A percentile compares a stretch with the other conserved stretches of the same genome.
Conservation (phyloP, 495 filamentous ascomycete species). For the Xylaria palmicola region DNA sequence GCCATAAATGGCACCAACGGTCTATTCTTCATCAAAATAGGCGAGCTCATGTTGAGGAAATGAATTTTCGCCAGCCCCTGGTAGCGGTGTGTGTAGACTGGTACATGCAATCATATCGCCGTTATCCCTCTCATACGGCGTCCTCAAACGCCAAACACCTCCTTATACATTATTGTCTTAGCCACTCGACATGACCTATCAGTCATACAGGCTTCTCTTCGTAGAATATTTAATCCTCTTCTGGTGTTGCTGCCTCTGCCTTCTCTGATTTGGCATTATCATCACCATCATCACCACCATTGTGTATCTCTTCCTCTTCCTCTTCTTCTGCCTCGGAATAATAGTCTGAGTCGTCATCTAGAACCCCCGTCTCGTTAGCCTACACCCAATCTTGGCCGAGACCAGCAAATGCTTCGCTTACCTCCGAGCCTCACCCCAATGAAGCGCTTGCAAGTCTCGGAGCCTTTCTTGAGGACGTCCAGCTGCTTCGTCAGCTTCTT, state of each 20-base stretch:
- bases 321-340: neutral
- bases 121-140: too few relatives aligned
- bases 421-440: slow-evolving; percentile 16
- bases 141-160: too few relatives aligned
- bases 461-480: slow-evolving; percentile 48
- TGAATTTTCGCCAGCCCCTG: too few relatives aligned
- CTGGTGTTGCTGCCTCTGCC: neutral
- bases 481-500: slow-evolving; percentile 53
- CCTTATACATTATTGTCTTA: too few relatives aligned
- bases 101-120: too few relatives aligned
- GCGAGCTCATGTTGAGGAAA: too few relatives aligned
- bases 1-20: too few relatives aligned
- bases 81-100: too few relatives aligned
- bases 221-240: neutral
- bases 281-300: neutral
- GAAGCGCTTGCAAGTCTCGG: slow-evolving; percentile 51
- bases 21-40: too few relatives aligned
- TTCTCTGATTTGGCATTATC: neutral
- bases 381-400: neutral
- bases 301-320: neutral
- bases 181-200: too few relatives aligned
- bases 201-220: too few relatives aligned
- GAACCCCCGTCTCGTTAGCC: neutral
- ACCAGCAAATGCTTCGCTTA: neutral
- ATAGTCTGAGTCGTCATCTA: slow-evolving; percentile 6